A percentile compares a stretch with the other conserved stretches of the same genome.
Evolutionary conservation across 306 rosid genomes (phyloP).

Genomic region (Coriaria nepalensis): DNA sequence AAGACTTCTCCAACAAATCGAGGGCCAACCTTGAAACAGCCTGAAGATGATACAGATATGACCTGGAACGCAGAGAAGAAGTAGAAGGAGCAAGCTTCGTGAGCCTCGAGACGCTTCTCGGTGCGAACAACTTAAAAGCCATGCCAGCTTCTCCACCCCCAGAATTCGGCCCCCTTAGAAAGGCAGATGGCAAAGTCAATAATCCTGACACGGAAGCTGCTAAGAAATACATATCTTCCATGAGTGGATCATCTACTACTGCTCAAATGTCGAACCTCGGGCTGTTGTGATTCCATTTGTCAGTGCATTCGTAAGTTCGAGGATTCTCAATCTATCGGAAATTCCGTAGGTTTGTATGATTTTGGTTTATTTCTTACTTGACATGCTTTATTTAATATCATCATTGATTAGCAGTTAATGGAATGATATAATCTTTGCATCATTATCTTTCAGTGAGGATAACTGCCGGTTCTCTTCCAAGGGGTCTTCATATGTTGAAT

Average conservation of each 20-base stretch:
- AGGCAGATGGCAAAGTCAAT: conserved; percentile 32
- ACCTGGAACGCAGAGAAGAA: conserved; percentile 12
- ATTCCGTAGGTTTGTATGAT: conserved; percentile 52
- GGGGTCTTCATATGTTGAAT: conserved; percentile 79
- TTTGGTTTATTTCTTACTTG: conserved; percentile 6
- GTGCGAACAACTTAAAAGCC: conserved; percentile 40
- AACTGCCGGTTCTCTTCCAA: conserved; percentile 84
- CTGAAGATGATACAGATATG: conserved; percentile 13
- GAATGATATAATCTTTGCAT: not conserved
- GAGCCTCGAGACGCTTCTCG: conserved; percentile 33
- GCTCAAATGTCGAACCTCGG: conserved; percentile 86
- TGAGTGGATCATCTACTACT: conserved; percentile 47
- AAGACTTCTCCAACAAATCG: not conserved
- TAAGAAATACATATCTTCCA: conserved; percentile 68
- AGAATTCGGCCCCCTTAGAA: conserved; percentile 8
- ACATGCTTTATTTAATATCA: conserved; percentile 2
- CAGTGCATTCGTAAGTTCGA: conserved; percentile 68
- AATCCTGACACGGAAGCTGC: conserved; percentile 75
- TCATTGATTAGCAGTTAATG: not conserved
- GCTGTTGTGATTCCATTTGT: conserved; percentile 74
- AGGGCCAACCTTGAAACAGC: conserved; percentile 18
- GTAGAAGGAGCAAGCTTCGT: conserved; percentile 17
- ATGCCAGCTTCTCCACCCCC: conserved; percentile 10
- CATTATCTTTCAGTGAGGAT: conserved; percentile 49
- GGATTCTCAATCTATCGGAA: conserved; percentile 84